phyloP scores from a whole-genome alignment of 352 stramenopile genomes.

The Pythium aristosporum region DNA sequence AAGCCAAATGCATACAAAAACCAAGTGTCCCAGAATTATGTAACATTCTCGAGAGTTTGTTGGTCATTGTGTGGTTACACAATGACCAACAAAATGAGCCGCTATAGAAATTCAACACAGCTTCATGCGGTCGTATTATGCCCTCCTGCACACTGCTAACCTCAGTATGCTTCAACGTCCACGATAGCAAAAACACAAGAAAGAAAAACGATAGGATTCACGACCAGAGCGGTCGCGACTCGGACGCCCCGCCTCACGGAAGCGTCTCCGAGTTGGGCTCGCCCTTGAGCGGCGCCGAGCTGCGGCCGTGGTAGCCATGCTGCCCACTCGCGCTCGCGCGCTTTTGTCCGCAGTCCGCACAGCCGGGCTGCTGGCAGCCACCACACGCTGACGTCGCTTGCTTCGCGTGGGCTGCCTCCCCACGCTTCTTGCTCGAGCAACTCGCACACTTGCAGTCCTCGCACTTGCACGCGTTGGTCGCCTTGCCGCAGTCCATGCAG shows the following conservation, averaged over 20 bases:
- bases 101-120: no score
- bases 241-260: not conserved
- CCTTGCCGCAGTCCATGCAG: conserved; percentile 25
- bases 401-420: not conserved
- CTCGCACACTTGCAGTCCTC: conserved; percentile 35
- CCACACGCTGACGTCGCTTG: conserved; percentile 3
- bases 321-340: not conserved
- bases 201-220: not conserved
- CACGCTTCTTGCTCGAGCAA: conserved; percentile 26
- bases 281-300: conserved; percentile 23
- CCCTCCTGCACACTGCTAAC: no score
- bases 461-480: conserved; percentile 30
- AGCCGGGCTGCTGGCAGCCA: conserved; percentile 8
- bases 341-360: conserved; percentile 1
- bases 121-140: no score
- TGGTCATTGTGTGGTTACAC: no score
- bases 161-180: no score
- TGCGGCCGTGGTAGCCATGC: conserved; percentile 14
- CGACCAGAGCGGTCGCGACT: not conserved
- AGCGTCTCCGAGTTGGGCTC: conserved; percentile 18
- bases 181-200: not conserved
- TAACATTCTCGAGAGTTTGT: no score
- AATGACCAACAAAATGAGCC: no score
- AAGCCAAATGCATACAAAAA: no score
- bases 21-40: no score